Evolutionary conservation across 805 yeast genomes (phyloP).

Genomic region (Kodamaea leandrae): DNA sequence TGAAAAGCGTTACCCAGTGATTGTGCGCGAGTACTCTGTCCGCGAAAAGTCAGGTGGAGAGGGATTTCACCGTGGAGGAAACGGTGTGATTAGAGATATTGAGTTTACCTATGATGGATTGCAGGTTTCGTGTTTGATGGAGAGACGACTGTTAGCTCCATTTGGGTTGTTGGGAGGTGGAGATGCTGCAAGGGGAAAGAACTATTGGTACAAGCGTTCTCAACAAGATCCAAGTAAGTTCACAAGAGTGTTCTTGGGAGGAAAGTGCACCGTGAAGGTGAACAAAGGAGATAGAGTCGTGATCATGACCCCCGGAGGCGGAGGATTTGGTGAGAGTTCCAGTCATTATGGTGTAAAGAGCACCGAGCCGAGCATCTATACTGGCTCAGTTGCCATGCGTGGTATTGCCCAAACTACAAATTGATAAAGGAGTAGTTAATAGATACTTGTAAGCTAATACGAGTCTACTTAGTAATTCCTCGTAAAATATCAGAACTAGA

Average conservation of each 20-base stretch:
- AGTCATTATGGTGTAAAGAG: constrained; percentile 23
- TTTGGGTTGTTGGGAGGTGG: constrained; percentile 84
- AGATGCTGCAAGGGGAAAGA: constrained; percentile 66
- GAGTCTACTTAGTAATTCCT: no score
- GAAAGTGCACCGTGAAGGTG: constrained; percentile 32
- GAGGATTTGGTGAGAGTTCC: constrained; percentile 33
- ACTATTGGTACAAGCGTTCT: constrained; percentile 32
- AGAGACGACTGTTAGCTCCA: constrained; percentile 81
- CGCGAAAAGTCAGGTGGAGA: constrained; percentile 76
- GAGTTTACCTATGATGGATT: constrained; percentile 53
- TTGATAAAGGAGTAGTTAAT: constrained; percentile 12
- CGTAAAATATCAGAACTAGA: no score
- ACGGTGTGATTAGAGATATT: constrained; percentile 82
- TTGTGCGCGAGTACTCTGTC: constrained; percentile 67
- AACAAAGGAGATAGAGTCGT: constrained; percentile 41
- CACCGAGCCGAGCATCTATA: constrained; percentile 24
- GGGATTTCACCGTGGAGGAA: constrained; percentile 74
- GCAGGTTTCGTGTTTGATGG: constrained; percentile 78
- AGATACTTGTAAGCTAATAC: no score
- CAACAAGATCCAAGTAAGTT: constrained; percentile 13
- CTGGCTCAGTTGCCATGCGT: constrained; percentile 39
- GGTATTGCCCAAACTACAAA: constrained; percentile 36
- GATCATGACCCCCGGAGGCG: constrained; percentile 45
- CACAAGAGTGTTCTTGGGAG: constrained; percentile 29
- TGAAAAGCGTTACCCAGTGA: constrained; percentile 84